A percentile compares a stretch with the other conserved stretches of the same genome.
phyloP scores from a whole-genome alignment of 2,329 filamentous ascomycete genomes.

The Aspergillus intermedius region DNA sequence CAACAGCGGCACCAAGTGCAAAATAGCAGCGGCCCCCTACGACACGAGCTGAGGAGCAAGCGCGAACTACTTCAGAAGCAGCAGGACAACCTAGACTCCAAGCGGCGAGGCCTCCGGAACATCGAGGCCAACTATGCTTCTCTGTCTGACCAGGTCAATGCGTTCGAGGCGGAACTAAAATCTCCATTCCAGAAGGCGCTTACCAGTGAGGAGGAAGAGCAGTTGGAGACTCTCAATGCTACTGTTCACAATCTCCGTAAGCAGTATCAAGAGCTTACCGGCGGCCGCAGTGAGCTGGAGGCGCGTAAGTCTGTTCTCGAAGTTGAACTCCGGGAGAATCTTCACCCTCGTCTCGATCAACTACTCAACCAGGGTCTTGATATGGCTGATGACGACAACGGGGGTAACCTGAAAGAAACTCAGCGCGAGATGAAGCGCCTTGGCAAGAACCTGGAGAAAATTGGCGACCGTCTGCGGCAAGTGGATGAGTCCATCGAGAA shows the following conservation, averaged over 20 bases:
- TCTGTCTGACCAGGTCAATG: conserved; percentile 66
- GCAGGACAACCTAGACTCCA: conserved; percentile 66
- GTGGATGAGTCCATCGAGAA: conserved; percentile 68
- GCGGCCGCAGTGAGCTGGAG: conserved; percentile 69
- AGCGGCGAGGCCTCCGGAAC: conserved; percentile 57
- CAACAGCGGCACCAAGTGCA: conserved; percentile 72
- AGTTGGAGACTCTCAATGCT: conserved; percentile 64
- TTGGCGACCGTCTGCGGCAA: conserved; percentile 64
- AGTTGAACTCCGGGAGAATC: conserved; percentile 79
- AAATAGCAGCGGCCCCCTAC: conserved; percentile 72
- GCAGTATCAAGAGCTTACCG: conserved; percentile 69
- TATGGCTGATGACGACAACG: conserved; percentile 49
- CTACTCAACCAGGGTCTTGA: conserved; percentile 72
- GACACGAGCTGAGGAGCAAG: conserved; percentile 69
- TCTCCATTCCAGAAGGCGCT: conserved; percentile 91
- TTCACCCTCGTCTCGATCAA: conserved; percentile 80
- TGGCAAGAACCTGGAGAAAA: conserved; percentile 58
- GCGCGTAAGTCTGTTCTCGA: conserved; percentile 76
- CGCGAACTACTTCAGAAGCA: conserved; percentile 67
- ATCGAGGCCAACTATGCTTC: conserved; percentile 70
- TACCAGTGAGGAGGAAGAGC: conserved; percentile 71
- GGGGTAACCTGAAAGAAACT: conserved; percentile 66
- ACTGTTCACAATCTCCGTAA: conserved; percentile 68
- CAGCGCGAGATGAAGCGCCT: conserved; percentile 76
- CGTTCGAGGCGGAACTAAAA: conserved; percentile 71